A percentile compares a stretch with the other conserved stretches of the same genome.
Evolutionary conservation across 345 rosid genomes (phyloP).

Genomic region (Salix arbutifolia): DNA sequence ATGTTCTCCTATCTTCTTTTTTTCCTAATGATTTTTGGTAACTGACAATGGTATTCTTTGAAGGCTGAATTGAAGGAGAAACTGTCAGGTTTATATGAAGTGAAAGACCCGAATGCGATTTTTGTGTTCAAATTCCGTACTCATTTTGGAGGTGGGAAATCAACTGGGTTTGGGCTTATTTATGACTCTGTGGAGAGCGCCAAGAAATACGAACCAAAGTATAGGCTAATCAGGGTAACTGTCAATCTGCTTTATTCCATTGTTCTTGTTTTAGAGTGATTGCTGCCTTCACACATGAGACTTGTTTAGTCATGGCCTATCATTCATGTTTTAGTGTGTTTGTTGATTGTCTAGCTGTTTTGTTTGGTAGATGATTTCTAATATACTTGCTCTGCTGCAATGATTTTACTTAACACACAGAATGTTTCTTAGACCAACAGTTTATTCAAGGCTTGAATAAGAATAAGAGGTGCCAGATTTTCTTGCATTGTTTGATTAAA

Average conservation of each 20-base stretch:
- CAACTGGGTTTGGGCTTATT: constrained; percentile 16
- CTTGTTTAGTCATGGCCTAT: background rate
- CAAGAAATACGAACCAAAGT: constrained; percentile 86
- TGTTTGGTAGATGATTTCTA: too few relatives aligned
- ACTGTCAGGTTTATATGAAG: constrained; percentile 68
- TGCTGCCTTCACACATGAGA: background rate
- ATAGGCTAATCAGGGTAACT: constrained; percentile 87
- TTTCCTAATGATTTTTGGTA: background rate
- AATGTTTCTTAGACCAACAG: background rate
- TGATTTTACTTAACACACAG: background rate
- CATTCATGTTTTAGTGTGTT: background rate
- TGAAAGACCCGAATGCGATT: constrained; percentile 63
- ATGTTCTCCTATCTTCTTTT: background rate
- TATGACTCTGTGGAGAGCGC: constrained; percentile 80
- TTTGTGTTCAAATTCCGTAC: constrained; percentile 21
- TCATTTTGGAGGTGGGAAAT: constrained; percentile 21
- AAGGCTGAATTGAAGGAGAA: constrained; percentile 87
- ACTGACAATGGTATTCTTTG: background rate
- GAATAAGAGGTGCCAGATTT: background rate
- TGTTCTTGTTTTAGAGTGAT: background rate
- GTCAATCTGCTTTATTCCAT: background rate
- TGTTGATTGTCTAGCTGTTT: background rate
- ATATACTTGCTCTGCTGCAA: background rate
- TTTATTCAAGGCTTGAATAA: background rate
- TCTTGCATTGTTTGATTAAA: background rate